Evolutionary conservation across 345 rosid species (phyloP), one percentile per base, ranked within the genome.

Genomic region (Linum lewisii): DNA sequence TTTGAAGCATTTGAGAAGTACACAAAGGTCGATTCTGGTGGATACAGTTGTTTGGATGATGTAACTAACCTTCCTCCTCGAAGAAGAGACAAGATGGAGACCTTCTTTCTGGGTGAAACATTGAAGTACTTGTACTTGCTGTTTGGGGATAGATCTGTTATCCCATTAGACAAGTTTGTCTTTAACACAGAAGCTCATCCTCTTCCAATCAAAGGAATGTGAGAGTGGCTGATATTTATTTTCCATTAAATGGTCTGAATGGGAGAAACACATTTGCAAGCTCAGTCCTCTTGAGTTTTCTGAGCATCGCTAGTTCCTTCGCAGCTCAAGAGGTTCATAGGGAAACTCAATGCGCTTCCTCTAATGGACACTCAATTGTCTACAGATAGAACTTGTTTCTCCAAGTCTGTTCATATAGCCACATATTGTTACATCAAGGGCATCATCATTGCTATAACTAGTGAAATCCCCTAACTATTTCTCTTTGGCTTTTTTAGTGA

Each of bases 131-230:
- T 89, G 37, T 93, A 93, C 81, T 84, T 89, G 84, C 84, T 93
- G 55, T 93, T 93, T 74, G 92, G 83, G 59, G 85, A 87, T 69
- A 84, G 72, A 57, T 79, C 84, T 23, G 73, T 81, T 53, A 72
- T 89, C 18, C 96, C 90, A 15, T 69, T 93, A 81, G 90, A 89
- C 77, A 84, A 81, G 82, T 87, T 69, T 72, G 84, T 87, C 58
- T 93, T 85, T 69, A 89, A 93, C 80, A 71, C 99, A 58, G 97
- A 89, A 82, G 96, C 95, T 76, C 99, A 93, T 71, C 90, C 95
- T 58, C 63, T 89, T 55, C 97, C 99, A 6, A 80, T 87, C 65
- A 75, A 67, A 69, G 73, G 72, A 44, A 67, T 52, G 14, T 60
- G 67, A 71, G 66, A 24, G 24, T 51, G 58, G 60, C 21, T 51